Evolutionary conservation across 2,329 filamentous ascomycete species (phyloP).

Genomic region (Penicillium sp.): DNA sequence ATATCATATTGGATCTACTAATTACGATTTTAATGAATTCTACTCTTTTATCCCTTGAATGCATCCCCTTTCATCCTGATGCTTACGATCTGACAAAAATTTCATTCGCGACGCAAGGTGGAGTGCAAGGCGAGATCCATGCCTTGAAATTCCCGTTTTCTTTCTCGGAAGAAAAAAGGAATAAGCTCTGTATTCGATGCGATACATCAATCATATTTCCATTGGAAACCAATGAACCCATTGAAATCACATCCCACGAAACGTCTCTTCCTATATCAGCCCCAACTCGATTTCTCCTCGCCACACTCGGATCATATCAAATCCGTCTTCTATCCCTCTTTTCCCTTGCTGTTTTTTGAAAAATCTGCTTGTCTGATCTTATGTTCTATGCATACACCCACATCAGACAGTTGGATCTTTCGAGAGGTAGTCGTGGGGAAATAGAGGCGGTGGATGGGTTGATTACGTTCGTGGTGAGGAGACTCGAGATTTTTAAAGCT

Average conservation of each 20-base stretch:
- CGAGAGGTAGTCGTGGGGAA: neutral
- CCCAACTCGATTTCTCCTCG: neutral
- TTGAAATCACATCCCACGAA: neutral
- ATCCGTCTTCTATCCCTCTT: neutral
- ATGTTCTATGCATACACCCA: neutral
- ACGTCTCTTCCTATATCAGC: neutral
- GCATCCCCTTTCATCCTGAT: neutral
- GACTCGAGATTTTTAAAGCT: neutral
- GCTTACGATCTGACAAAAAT: neutral
- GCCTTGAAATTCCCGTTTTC: constrained; percentile 44
- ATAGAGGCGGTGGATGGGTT: neutral
- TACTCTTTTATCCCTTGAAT: neutral
- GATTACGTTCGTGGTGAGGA: neutral
- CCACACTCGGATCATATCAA: neutral
- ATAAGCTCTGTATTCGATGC: constrained; percentile 52
- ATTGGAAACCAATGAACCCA: neutral
- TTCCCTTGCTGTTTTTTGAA: neutral
- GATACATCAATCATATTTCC: constrained; percentile 36
- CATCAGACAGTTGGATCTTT: neutral
- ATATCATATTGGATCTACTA: neutral
- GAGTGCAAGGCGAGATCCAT: constrained; percentile 51
- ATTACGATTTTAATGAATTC: neutral
- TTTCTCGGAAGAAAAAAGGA: constrained; percentile 19
- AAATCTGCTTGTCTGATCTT: neutral
- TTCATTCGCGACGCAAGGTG: constrained; percentile 46